Evolutionary conservation across 768 basidiomycete species (phyloP), one percentile per base, ranked within the genome.

Genomic region (Leccinum olivaceopallidum): DNA sequence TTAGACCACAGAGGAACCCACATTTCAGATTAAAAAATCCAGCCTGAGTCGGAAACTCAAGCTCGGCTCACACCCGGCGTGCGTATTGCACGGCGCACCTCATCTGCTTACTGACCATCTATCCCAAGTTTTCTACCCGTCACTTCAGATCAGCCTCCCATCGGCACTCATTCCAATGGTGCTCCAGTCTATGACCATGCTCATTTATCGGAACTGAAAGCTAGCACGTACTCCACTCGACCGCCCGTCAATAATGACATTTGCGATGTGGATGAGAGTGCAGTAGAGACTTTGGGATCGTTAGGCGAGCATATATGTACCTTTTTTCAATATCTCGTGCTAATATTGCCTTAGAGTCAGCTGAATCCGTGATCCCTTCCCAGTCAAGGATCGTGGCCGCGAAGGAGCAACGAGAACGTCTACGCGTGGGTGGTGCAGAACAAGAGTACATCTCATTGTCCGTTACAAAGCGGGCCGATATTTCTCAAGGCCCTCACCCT

Each of bases 371-470:
- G 37, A 90, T 92, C 52, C 91, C 87, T 5, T 83, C 89, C 6
- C 85, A 86, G 61, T 87, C 89, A 18, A 83, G 86, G 13, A 86
- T 95, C 30, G 75, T 81, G 59, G 82, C 83, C 10, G 91, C 90
- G 10, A 93, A 86, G 71, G 87, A 92, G 68, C 86, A 85, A 61
- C 83, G 93, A 44, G 88, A 90, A 61, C 84, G 85, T 28, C 64
- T 92, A 18, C 83, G 89, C 18, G 78, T 80, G 32, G 77, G 76
- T 3, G 78, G 77, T 32, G 73, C 74, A 76, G 70, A 74, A 56
- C 87, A 90, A 47, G 92, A 94, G 32, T 95, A 83, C 64, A 90
- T 95, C 24, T 92, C 93, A 0, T 73, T 95, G 16, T 85, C 89
- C 20, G 81, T 94, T 5, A 77, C 84, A 0, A 85, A 81, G 61